A percentile compares a stretch with the other conserved stretches of the same genome.
These are phyloP conservation scores for Neurospora crassa DNA, from an alignment of 2,329 filamentous ascomycete genomes.

Conservation along the genomic window DNA sequence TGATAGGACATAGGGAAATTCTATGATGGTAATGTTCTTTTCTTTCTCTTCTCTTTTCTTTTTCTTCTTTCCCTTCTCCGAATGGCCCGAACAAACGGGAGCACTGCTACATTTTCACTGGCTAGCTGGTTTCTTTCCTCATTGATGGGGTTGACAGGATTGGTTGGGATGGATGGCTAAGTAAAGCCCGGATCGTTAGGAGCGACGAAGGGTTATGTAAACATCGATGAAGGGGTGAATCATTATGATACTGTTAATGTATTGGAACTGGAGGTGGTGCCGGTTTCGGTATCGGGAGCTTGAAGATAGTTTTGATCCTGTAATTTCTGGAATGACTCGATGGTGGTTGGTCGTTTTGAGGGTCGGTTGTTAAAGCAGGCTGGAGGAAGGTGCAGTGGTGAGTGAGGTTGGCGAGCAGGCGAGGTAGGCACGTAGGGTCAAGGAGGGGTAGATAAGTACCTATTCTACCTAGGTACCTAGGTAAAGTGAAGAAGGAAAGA, in stretches of 20 bases:
- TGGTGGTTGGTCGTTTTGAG: neutral
- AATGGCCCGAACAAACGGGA: neutral
- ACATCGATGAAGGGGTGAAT: neutral
- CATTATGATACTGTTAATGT: neutral
- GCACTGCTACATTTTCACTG: neutral
- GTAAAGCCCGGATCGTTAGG: neutral
- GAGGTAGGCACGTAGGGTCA: neutral
- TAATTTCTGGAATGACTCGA: neutral
- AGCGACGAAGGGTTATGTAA: neutral
- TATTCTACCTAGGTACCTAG: neutral
- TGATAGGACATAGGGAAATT: neutral
- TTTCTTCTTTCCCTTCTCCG: neutral
- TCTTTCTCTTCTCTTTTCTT: neutral
- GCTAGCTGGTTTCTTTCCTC: neutral
- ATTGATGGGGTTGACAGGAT: neutral
- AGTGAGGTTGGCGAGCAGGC: neutral
- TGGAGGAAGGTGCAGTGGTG: neutral
- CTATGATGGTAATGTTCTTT: neutral
- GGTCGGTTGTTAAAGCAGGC: neutral
- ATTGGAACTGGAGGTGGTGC: neutral
- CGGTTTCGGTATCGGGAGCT: neutral
- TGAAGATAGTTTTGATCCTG: neutral
- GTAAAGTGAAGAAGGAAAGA: neutral
- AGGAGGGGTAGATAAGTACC: neutral
- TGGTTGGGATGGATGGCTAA: neutral